Base-by-base conservation (phyloP, 1,139 yeast genomes). In the Sugiyamaella grinbergsii region DNA sequence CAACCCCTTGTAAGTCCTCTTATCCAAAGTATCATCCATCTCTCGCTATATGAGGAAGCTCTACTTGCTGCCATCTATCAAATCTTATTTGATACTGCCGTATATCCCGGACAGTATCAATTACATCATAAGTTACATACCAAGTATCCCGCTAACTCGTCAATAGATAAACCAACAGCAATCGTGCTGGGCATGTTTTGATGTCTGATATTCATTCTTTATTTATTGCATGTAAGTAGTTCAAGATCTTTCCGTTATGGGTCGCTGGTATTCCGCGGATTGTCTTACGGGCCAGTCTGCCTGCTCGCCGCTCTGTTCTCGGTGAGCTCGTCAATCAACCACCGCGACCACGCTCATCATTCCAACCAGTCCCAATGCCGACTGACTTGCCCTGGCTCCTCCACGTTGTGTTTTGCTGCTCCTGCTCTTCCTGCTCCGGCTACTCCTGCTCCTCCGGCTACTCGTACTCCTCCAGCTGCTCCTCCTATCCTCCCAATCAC, bases 121-220 rank as follows among this genome's bases (percentile, higher is more conserved):
- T n/a, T n/a, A n/a, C n/a, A n/a, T 29, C 3, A 15, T n/a, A 29
- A 29, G 16, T 29, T 3, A 13, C 33, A 29, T 29, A 11, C 16
- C n/a, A 23, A 23, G 26, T 5, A 23, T 10, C 32, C 33, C 13
- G 6, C 16, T 16, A 29, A 29, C 33, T 29, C 33, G 33, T 29
- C 15, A n/a, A n/a, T n/a, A n/a, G n/a, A n/a, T n/a, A n/a, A n/a
- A n/a, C n/a, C n/a, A n/a, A 26, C 29, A 20, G 29, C 38, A 29
- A 31, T 41, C 45, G 45, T 41, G 45, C 45, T 41, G 45, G 31
- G 45, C 45, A 41, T 41, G 36, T 15, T 32, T 29, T 31, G 45
- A 10, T 26, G 44, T 40, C 22, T n/a, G 16, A 22, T 10, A 24
- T 13, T 24, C 42, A 13, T 39, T 39, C 42, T 20, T 39, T 39